Evolutionary conservation across 768 basidiomycete genomes (phyloP).

Genomic region (Tricholoma furcatifolium): DNA sequence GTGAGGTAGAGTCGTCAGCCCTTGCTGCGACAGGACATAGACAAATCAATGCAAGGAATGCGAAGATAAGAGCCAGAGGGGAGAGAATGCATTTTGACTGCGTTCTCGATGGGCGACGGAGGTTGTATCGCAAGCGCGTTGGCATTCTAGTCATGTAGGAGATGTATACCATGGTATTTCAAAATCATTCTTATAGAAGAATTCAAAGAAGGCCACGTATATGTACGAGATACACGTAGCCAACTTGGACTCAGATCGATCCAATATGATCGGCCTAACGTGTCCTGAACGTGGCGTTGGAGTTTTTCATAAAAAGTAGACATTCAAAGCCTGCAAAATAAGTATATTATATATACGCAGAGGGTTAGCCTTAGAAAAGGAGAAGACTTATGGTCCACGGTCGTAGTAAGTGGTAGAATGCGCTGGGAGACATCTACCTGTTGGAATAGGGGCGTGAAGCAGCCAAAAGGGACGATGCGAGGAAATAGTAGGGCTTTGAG

Average conservation of each 20-base stretch:
- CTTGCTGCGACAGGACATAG: constrained; percentile 59
- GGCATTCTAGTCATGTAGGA: constrained; percentile 12
- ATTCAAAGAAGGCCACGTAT: constrained; percentile 4
- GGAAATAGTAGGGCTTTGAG: no score
- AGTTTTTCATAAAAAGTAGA: no score
- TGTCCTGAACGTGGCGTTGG: constrained; percentile 6
- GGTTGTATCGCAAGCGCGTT: constrained; percentile 9
- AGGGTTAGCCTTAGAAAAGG: no score
- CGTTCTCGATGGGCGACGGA: constrained; percentile 7
- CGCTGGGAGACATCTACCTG: no score
- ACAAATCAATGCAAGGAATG: constrained; percentile 61
- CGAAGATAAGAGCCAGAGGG: constrained; percentile 45
- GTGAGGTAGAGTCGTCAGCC: constrained; percentile 34
- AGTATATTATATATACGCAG: no score
- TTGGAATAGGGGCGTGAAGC: no score
- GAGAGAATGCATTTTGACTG: constrained; percentile 24
- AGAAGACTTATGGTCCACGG: no score
- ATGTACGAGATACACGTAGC: neutral
- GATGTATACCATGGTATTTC: neutral
- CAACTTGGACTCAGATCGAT: neutral
- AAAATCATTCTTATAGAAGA: neutral
- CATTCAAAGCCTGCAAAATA: no score
- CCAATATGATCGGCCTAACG: neutral
- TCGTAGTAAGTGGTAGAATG: no score
- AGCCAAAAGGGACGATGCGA: no score